A percentile compares a stretch with the other conserved stretches of the same genome.
Evolutionary conservation across 768 basidiomycete genomes (phyloP).

Genomic region (Suillus spraguei): DNA sequence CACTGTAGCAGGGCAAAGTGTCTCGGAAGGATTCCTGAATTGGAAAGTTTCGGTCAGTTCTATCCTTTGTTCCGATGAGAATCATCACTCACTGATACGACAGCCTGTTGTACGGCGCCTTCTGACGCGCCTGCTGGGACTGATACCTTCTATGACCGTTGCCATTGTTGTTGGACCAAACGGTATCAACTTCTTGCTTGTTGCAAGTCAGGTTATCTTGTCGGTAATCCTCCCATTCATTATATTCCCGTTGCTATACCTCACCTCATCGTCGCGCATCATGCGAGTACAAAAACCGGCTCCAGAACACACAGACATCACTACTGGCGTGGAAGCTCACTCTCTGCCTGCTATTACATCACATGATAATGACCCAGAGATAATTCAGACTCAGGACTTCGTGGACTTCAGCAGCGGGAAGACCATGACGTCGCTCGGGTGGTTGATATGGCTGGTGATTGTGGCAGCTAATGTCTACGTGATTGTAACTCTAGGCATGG

Average conservation of each 20-base stretch:
- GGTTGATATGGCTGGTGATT: conserved; percentile 64
- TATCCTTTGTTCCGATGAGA: conserved; percentile 20
- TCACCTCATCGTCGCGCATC: conserved; percentile 65
- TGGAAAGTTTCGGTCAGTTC: conserved; percentile 75
- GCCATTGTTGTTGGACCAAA: conserved; percentile 68
- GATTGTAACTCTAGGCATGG: conserved; percentile 58
- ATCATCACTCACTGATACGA: conserved; percentile 26
- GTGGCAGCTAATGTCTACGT: conserved; percentile 78
- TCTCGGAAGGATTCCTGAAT: conserved; percentile 86
- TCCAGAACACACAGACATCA: background rate
- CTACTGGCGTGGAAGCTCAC: background rate
- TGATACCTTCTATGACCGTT: conserved; percentile 82
- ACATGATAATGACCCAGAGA: conserved; percentile 8
- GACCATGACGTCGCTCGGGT: conserved; percentile 52
- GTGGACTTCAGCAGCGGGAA: conserved; percentile 69
- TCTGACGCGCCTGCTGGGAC: conserved; percentile 76
- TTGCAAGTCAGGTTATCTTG: conserved; percentile 83
- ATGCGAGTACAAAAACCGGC: conserved; percentile 59
- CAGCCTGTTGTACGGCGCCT: conserved; percentile 81
- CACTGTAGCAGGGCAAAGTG: conserved; percentile 87
- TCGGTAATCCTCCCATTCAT: conserved; percentile 86
- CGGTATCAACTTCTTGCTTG: conserved; percentile 80
- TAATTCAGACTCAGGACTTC: conserved; percentile 33
- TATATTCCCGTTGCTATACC: conserved; percentile 76
- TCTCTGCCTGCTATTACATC: background rate